phyloP scores from a whole-genome alignment of 129 eudicot species.

The Flaveria trinervia region DNA sequence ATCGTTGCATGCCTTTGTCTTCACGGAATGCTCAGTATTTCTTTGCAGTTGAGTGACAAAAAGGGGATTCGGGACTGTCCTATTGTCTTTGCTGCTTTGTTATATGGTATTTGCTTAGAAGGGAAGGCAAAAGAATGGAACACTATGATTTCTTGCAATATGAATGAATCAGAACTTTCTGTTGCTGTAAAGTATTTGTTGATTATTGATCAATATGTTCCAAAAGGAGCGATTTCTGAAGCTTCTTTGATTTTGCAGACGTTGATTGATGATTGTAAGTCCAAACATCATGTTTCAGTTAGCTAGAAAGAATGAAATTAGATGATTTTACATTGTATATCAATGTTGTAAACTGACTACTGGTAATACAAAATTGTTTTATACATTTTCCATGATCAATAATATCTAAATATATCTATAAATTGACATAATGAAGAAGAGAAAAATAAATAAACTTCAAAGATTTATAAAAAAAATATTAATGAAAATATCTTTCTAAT shows the following conservation, averaged over 20 bases:
- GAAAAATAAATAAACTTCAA: background rate
- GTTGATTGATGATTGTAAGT: slow-evolving; percentile 49
- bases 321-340: slow-evolving; percentile 13
- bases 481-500: background rate
- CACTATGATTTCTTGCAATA: slow-evolving; percentile 45
- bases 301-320: slow-evolving; percentile 20
- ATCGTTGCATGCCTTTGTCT: slow-evolving; percentile 75
- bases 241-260: slow-evolving; percentile 58
- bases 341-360: background rate
- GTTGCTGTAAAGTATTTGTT: slow-evolving; percentile 56
- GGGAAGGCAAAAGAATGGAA: slow-evolving; percentile 80
- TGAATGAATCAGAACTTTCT: slow-evolving; percentile 54
- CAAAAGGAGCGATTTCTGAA: slow-evolving; percentile 41
- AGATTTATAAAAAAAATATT: background rate
- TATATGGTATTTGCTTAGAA: slow-evolving; percentile 69
- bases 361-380: too few relatives aligned
- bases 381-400: too few relatives aligned
- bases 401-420: too few relatives aligned
- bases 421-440: too few relatives aligned
- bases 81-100: slow-evolving; percentile 57
- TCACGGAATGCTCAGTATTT: slow-evolving; percentile 55
- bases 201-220: slow-evolving; percentile 43
- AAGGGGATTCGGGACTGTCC: slow-evolving; percentile 53
- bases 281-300: slow-evolving; percentile 33
- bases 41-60: slow-evolving; percentile 56